Conservation (phyloP, 768 basidiomycete species). For the Cystofilobasidium capitatum region DNA sequence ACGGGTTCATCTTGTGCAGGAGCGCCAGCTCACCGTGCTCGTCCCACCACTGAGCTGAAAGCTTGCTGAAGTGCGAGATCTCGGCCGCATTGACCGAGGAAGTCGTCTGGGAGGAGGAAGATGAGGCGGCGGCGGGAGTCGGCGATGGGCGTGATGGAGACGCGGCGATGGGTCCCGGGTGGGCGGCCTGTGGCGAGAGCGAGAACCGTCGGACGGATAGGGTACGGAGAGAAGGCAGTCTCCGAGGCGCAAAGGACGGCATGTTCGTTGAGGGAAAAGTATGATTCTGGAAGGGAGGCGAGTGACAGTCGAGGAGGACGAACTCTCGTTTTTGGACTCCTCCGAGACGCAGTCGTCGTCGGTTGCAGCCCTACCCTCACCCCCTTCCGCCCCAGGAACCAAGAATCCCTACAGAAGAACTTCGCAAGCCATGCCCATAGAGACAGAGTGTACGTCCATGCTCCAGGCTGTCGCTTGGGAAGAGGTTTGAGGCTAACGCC, state of each 20-base stretch:
- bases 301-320: too few relatives aligned
- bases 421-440: conserved; percentile 4
- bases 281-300: too few relatives aligned
- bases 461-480: neutral
- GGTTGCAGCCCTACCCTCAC: neutral
- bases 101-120: conserved; percentile 10
- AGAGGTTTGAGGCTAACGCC: too few relatives aligned
- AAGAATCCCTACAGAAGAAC: neutral
- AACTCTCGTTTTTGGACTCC: too few relatives aligned
- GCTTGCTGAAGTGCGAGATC: conserved; percentile 76
- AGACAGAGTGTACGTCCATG: conserved; percentile 7
- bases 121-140: neutral
- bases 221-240: too few relatives aligned
- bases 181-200: too few relatives aligned
- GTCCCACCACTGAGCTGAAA: conserved; percentile 93
- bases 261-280: too few relatives aligned
- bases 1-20: conserved; percentile 91
- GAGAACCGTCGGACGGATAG: too few relatives aligned
- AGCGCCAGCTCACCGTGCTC: conserved; percentile 80
- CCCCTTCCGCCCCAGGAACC: neutral
- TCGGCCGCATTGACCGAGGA: conserved; percentile 65
- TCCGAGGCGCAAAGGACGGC: too few relatives aligned
- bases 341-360: too few relatives aligned
- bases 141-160: neutral
- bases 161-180: too few relatives aligned